These are phyloP conservation scores for Triadica sebifera DNA, from an alignment of 345 rosid species.

Conservation along the genomic window DNA sequence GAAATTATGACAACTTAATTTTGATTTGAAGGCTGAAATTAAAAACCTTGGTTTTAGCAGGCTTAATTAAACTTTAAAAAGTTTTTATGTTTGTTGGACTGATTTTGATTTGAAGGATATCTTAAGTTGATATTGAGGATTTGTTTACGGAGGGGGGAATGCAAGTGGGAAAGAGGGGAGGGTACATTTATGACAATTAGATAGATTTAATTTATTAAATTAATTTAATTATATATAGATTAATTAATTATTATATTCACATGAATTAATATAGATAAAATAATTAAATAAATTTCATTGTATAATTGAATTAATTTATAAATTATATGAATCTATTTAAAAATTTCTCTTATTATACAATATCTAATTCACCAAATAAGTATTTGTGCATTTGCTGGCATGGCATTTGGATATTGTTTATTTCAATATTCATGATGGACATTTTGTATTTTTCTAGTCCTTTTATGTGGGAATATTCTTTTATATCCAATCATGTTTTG, in stretches of 20 bases:
- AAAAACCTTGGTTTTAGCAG: neutral
- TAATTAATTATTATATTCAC: too few relatives aligned
- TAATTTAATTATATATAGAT: too few relatives aligned
- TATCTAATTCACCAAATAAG: neutral
- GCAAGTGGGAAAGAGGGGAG: constrained; percentile 6
- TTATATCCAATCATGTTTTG: neutral
- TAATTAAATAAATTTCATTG: too few relatives aligned
- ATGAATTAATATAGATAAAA: too few relatives aligned
- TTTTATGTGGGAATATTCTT: too few relatives aligned
- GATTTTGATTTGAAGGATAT: constrained; percentile 10
- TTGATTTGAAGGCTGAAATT: neutral
- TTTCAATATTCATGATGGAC: neutral
- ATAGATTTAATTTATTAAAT: too few relatives aligned
- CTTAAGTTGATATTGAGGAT: neutral
- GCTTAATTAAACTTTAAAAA: too few relatives aligned
- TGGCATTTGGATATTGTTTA: constrained; percentile 5
- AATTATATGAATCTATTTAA: too few relatives aligned
- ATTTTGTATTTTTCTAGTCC: neutral
- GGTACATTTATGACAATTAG: neutral
- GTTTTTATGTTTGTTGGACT: constrained; percentile 4
- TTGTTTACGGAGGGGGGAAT: neutral
- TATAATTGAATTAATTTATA: too few relatives aligned
- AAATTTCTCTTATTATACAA: too few relatives aligned
- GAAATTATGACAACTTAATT: neutral
- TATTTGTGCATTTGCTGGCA: constrained; percentile 4